phyloP scores from a whole-genome alignment of 2,329 filamentous ascomycete species.

The Sclerotinia spermophila region DNA sequence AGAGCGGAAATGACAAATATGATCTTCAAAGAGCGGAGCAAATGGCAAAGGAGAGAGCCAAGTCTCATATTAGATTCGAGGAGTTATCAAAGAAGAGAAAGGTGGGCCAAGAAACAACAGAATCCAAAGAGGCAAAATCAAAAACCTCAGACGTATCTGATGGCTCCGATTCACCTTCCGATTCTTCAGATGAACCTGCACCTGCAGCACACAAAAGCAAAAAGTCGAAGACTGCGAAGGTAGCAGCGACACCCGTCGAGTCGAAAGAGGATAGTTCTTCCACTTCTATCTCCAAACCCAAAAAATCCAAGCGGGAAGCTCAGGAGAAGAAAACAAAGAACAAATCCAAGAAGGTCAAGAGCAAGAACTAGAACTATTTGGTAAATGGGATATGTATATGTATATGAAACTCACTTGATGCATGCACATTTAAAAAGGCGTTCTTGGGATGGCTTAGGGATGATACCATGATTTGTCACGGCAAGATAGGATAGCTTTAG shows the following conservation, averaged over 20 bases:
- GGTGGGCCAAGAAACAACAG: slow-evolving; percentile 20
- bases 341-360: slow-evolving; percentile 16
- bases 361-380: not conserved
- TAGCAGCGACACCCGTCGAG: slow-evolving; percentile 16
- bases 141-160: slow-evolving; percentile 24
- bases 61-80: slow-evolving; percentile 46
- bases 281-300: not conserved
- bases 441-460: slow-evolving; percentile 13
- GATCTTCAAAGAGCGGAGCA: slow-evolving; percentile 48
- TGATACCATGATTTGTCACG: slow-evolving; percentile 17
- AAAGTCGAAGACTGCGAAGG: slow-evolving; percentile 35
- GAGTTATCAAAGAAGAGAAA: slow-evolving; percentile 40
- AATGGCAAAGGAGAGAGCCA: slow-evolving; percentile 48
- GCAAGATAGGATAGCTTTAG: not conserved
- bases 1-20: slow-evolving; percentile 46
- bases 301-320: slow-evolving; percentile 5
- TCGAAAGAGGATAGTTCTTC: not conserved
- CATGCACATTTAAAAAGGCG: slow-evolving; percentile 10
- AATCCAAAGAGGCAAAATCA: not conserved
- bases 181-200: slow-evolving; percentile 18
- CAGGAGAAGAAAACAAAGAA: slow-evolving; percentile 16
- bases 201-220: slow-evolving; percentile 26
- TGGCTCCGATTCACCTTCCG: slow-evolving; percentile 25
- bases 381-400: not conserved
- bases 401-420: not conserved